phyloP scores from a whole-genome alignment of 345 rosid genomes.

The Eutrema japonicum region DNA sequence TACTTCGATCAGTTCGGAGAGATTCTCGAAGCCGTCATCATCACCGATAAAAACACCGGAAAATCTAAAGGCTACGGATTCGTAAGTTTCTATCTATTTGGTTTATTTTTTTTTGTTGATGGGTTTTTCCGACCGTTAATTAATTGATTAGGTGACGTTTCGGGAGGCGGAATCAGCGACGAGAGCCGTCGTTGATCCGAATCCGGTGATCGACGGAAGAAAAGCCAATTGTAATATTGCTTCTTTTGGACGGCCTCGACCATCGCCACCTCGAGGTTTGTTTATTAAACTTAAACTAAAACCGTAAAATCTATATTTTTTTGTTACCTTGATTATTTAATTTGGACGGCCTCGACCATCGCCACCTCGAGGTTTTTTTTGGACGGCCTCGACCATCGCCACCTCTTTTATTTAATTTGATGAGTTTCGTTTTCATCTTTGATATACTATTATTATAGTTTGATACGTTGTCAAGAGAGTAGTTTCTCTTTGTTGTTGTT shows the following conservation, averaged over 20 bases:
- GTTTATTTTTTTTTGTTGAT: neutral
- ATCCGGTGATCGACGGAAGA: slow-evolving; percentile 88
- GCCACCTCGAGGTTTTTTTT: too few relatives aligned
- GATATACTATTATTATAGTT: neutral
- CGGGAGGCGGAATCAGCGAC: slow-evolving; percentile 89
- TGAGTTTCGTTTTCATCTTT: slow-evolving; percentile 6
- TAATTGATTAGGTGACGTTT: slow-evolving; percentile 66
- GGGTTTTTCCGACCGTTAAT: neutral
- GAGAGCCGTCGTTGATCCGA: slow-evolving; percentile 77
- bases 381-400: too few relatives aligned
- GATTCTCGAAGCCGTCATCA: slow-evolving; percentile 94
- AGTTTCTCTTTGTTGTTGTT: neutral
- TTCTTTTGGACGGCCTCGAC: slow-evolving; percentile 82
- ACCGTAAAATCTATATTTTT: neutral
- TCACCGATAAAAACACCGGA: slow-evolving; percentile 78
- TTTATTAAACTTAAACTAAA: neutral
- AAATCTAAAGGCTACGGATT: slow-evolving; percentile 98
- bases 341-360: too few relatives aligned
- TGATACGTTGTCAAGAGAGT: too few relatives aligned
- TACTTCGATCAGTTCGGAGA: slow-evolving; percentile 93
- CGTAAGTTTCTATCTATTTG: slow-evolving; percentile 48
- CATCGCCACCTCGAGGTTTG: slow-evolving; percentile 86
- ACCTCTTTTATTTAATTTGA: neutral
- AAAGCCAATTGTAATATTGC: slow-evolving; percentile 94
- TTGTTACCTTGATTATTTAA: neutral